A percentile compares a stretch with the other conserved stretches of the same genome.
Conservation (phyloP, 352 stramenopile genomes). For the Ophiocytium majus region DNA sequence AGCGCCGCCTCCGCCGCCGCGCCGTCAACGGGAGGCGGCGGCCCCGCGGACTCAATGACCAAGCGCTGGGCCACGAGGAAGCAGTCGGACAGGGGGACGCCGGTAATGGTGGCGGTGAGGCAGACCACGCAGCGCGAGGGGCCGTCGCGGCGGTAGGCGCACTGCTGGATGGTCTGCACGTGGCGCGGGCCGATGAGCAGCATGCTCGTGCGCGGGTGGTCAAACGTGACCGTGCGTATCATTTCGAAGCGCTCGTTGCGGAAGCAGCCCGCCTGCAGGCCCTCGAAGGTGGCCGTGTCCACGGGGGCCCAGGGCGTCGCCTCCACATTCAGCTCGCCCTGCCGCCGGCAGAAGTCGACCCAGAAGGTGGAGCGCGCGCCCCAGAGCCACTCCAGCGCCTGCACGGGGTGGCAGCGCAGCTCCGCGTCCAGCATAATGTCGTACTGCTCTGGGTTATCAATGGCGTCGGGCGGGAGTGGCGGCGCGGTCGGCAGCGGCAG, state of each 20-base stretch:
- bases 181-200: conserved; percentile 18
- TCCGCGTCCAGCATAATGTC: conserved; percentile 42
- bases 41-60: neutral
- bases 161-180: neutral
- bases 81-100: conserved; percentile 8
- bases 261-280: conserved; percentile 24
- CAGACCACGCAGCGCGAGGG: neutral
- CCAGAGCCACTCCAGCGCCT: conserved; percentile 47
- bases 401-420: conserved; percentile 24
- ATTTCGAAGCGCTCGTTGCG: conserved; percentile 33
- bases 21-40: neutral
- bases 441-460: neutral
- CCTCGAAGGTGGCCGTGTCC: neutral
- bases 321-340: conserved; percentile 35
- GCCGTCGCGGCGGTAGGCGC: neutral
- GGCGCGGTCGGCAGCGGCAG: neutral
- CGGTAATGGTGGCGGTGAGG: conserved; percentile 9
- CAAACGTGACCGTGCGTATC: conserved; percentile 39
- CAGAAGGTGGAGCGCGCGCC: conserved; percentile 37
- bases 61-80: conserved; percentile 11
- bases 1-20: too few relatives aligned
- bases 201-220: conserved; percentile 40
- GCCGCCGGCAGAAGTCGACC: conserved; percentile 30
- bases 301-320: conserved; percentile 5
- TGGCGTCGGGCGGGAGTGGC: conserved; percentile 11